Evolutionary conservation across 768 basidiomycete genomes (phyloP).

Genomic region (Phlegmacium glaucopus): DNA sequence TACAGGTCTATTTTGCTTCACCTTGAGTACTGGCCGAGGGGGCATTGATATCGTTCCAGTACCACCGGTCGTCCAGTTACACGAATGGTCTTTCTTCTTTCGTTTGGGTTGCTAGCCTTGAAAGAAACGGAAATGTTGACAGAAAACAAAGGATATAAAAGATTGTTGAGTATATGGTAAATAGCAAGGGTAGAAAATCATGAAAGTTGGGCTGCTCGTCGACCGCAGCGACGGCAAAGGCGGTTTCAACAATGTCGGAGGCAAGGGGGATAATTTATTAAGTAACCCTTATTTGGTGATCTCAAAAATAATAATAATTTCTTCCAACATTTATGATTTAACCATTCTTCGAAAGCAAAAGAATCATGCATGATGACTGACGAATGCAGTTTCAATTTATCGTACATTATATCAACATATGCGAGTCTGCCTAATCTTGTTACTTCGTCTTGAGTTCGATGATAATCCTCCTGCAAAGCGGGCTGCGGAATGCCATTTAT

Average conservation of each 20-base stretch:
- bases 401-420: too few relatives aligned
- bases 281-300: not conserved
- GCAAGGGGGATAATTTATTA: constrained; percentile 4
- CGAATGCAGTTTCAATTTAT: too few relatives aligned
- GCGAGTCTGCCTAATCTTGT: too few relatives aligned
- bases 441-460: too few relatives aligned
- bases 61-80: constrained; percentile 4
- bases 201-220: constrained; percentile 24
- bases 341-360: too few relatives aligned
- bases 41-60: constrained; percentile 28
- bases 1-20: constrained; percentile 32
- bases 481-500: too few relatives aligned
- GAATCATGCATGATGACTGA: too few relatives aligned
- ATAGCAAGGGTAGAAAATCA: constrained; percentile 15
- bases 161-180: constrained; percentile 13
- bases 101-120: constrained; percentile 6
- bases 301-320: too few relatives aligned
- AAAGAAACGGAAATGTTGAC: constrained; percentile 13
- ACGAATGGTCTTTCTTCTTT: constrained; percentile 1
- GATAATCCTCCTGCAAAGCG: too few relatives aligned
- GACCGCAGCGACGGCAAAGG: constrained; percentile 27
- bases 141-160: constrained; percentile 16
- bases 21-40: constrained; percentile 29
- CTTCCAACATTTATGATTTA: too few relatives aligned
- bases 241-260: constrained; percentile 9